Evolutionary conservation across 176 grass and related monocot species (phyloP).

Genomic region (Areca catechu): DNA sequence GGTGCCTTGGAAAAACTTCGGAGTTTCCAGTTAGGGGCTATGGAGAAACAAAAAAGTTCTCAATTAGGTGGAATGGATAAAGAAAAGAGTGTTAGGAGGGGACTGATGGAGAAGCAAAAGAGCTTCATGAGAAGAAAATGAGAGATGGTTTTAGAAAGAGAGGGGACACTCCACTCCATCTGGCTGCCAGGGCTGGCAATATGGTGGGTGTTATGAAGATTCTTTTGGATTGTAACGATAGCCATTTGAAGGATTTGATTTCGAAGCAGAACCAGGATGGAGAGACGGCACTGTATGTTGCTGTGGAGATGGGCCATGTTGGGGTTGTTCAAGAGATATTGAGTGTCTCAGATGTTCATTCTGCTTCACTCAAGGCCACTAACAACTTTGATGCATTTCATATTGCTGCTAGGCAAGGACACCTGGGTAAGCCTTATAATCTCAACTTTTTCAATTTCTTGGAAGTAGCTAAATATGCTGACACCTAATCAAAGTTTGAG

Average conservation of each 20-base stretch:
- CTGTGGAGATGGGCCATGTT: conserved; percentile 13
- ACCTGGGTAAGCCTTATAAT: conserved; percentile 5
- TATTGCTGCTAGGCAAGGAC: conserved; percentile 20
- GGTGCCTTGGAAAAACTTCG: conserved; percentile 62
- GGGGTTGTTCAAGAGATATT: conserved; percentile 14
- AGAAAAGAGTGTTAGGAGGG: neutral
- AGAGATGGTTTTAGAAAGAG: conserved; percentile 78
- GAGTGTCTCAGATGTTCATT: conserved; percentile 15
- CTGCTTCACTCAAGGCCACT: conserved; percentile 10
- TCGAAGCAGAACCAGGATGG: conserved; percentile 21
- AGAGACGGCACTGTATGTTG: conserved; percentile 12
- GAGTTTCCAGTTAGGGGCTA: conserved; percentile 42
- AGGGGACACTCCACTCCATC: conserved; percentile 61
- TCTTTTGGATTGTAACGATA: conserved; percentile 4
- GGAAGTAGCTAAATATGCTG: too few species aligned
- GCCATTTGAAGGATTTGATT: conserved; percentile 6
- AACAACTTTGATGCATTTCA: conserved; percentile 20
- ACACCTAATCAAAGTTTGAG: too few species aligned
- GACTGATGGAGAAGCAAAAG: conserved; percentile 2
- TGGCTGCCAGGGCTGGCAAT: conserved; percentile 53
- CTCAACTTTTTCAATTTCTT: too few species aligned
- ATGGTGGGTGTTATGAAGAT: conserved; percentile 5
- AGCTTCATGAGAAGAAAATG: conserved; percentile 63
- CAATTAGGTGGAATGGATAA: neutral
- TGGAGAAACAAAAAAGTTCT: conserved; percentile 13